Percentiles rank a stretch among this genome's conserved stretches.
Conservation (phyloP, 106 monocot genomes). For the Allium cepa region DNA sequence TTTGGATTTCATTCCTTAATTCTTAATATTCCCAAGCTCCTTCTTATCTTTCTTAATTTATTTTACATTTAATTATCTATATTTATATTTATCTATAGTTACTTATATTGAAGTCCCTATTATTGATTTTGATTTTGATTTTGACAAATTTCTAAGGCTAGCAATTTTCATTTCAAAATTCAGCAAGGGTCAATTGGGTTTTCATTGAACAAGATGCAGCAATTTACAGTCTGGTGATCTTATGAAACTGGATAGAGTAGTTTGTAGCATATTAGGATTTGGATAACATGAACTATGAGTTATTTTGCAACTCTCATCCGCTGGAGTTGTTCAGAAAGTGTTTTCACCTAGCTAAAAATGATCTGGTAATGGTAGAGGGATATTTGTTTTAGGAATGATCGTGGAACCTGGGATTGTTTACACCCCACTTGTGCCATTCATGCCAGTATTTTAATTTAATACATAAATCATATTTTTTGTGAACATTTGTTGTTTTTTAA, state of each 20-base stretch:
- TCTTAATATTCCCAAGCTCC: too few relatives aligned
- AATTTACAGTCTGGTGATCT: conserved; percentile 75
- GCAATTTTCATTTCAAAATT: too few relatives aligned
- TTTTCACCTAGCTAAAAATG: conserved; percentile 94
- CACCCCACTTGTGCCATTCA: conserved; percentile 77
- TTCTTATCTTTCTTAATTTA: too few relatives aligned
- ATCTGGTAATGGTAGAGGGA: conserved; percentile 78
- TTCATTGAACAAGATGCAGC: conserved; percentile 67
- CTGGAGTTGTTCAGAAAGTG: conserved; percentile 71
- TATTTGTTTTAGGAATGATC: conserved; percentile 89
- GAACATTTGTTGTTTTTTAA: background rate
- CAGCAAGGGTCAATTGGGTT: background rate
- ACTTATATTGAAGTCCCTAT: too few relatives aligned
- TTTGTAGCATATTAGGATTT: conserved; percentile 96
- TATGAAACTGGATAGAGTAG: conserved; percentile 73
- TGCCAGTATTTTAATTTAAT: conserved; percentile 39
- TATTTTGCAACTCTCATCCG: conserved; percentile 70
- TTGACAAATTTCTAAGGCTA: too few relatives aligned
- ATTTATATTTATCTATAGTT: too few relatives aligned
- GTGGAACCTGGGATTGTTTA: conserved; percentile 81
- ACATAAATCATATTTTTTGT: background rate
- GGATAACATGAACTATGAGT: conserved; percentile 80
- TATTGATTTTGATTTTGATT: too few relatives aligned
- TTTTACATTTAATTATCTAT: too few relatives aligned
- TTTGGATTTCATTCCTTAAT: too few relatives aligned